These are phyloP conservation scores for Leccinum subrobustum DNA, from an alignment of 1,284 basidiomycete species.

Conservation along the genomic window DNA sequence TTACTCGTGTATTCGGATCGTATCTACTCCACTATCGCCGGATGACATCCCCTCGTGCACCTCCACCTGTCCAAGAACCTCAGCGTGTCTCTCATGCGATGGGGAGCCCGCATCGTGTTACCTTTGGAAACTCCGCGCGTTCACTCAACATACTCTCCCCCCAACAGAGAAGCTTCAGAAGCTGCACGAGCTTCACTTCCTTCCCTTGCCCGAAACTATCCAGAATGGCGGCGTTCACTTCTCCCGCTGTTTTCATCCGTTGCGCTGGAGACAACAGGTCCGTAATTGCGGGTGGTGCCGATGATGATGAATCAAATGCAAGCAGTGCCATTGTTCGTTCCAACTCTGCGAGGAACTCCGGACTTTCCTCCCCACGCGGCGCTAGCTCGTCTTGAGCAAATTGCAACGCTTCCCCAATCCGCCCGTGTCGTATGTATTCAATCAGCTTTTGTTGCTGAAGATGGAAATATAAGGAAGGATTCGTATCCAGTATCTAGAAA, in stretches of 20 bases:
- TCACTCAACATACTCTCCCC: slow-evolving; percentile 82
- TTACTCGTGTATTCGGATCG: slow-evolving; percentile 27
- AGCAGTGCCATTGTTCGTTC: slow-evolving; percentile 95
- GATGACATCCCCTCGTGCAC: slow-evolving; percentile 29
- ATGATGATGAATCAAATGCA: slow-evolving; percentile 77
- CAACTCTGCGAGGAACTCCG: slow-evolving; percentile 88
- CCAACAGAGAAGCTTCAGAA: slow-evolving; percentile 86
- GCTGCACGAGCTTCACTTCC: slow-evolving; percentile 86
- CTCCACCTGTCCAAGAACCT: slow-evolving; percentile 31
- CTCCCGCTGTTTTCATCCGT: slow-evolving; percentile 88
- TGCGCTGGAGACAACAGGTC: slow-evolving; percentile 85
- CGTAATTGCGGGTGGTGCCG: slow-evolving; percentile 64
- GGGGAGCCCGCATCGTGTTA: slow-evolving; percentile 29
- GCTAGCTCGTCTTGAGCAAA: slow-evolving; percentile 95
- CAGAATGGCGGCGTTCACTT: slow-evolving; percentile 94
- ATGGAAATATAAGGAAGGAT: slow-evolving; percentile 88
- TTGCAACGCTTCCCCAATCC: slow-evolving; percentile 75
- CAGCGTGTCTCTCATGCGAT: slow-evolving; percentile 18
- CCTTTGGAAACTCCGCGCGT: slow-evolving; percentile 73
- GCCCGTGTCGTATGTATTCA: slow-evolving; percentile 87
- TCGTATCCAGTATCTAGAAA: slow-evolving; percentile 89
- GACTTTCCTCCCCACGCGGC: slow-evolving; percentile 91
- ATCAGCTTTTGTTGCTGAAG: slow-evolving; percentile 94
- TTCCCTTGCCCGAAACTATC: slow-evolving; percentile 89
- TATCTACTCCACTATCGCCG: slow-evolving; percentile 18